Evolutionary conservation across 176 grass and related monocot species (phyloP).

Genomic region (Metroxylon sagu): DNA sequence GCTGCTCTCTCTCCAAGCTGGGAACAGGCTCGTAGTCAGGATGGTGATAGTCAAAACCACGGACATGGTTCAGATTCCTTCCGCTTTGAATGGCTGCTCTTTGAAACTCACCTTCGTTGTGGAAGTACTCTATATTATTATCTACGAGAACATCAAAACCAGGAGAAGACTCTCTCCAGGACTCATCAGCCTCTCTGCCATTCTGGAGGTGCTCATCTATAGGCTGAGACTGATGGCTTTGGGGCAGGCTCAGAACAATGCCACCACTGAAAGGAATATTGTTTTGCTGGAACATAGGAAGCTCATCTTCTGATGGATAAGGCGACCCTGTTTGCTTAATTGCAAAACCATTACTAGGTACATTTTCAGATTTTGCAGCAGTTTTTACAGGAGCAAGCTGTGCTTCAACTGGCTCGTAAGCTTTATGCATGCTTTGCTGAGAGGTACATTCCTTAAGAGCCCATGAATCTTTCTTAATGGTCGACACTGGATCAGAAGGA

Average conservation of each 20-base stretch:
- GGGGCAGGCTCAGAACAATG: conserved; percentile 6
- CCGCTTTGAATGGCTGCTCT: neutral
- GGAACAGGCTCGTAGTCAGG: conserved; percentile 7
- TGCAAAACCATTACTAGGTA: neutral
- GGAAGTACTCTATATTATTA: conserved; percentile 1
- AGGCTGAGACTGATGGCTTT: conserved; percentile 9
- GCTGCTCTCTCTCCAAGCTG: conserved; percentile 1
- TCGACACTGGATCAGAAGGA: conserved; percentile 6
- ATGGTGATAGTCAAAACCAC: conserved; percentile 1
- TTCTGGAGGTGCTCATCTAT: conserved; percentile 25
- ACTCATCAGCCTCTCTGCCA: conserved; percentile 32
- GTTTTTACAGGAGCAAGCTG: neutral
- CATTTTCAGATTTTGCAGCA: neutral
- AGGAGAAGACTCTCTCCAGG: conserved; percentile 40
- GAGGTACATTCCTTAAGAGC: neutral
- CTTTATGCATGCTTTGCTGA: conserved; percentile 16
- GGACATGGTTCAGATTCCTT: neutral
- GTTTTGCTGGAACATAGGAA: conserved; percentile 20
- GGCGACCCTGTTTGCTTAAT: too few species aligned
- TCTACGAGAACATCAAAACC: conserved; percentile 24
- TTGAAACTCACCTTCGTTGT: conserved; percentile 13
- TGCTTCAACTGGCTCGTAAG: neutral
- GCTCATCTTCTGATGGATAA: neutral
- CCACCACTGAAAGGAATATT: conserved; percentile 2
- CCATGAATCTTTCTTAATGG: conserved; percentile 33